phyloP scores from a whole-genome alignment of 2,329 filamentous ascomycete species.

The Teratosphaeria destructans region DNA sequence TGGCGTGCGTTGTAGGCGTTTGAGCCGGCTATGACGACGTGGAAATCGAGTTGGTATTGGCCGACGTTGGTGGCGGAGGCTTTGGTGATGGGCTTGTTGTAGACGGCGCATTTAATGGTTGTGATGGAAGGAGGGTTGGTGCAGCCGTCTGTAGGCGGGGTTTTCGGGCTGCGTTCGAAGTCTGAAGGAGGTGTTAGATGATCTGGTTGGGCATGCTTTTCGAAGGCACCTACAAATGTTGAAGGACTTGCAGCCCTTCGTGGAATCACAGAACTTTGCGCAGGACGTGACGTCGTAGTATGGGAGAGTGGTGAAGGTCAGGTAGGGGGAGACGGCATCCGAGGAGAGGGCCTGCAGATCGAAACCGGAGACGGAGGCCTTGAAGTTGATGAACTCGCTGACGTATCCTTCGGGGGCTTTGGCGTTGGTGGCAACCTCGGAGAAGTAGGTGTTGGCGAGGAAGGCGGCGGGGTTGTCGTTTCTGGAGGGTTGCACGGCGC shows the following conservation, averaged over 20 bases:
- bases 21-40: conserved; percentile 12
- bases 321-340: neutral
- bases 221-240: conserved; percentile 7
- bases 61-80: conserved; percentile 11
- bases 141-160: conserved; percentile 4
- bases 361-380: neutral
- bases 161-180: conserved; percentile 23
- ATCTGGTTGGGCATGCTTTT: neutral
- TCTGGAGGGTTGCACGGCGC: neutral
- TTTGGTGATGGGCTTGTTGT: conserved; percentile 16
- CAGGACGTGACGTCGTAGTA: neutral
- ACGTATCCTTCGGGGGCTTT: neutral
- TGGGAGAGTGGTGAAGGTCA: neutral
- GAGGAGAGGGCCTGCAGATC: neutral
- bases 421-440: neutral
- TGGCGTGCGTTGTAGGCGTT: conserved; percentile 6
- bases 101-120: conserved; percentile 8
- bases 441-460: neutral
- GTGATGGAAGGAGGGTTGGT: neutral
- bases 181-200: no score
- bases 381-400: neutral
- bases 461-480: neutral
- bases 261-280: neutral
- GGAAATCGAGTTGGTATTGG: conserved; percentile 10
- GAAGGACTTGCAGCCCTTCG: conserved; percentile 2